Base-by-base conservation (phyloP, 2,329 filamentous ascomycete genomes). In the Penicillium sclerotiorum region DNA sequence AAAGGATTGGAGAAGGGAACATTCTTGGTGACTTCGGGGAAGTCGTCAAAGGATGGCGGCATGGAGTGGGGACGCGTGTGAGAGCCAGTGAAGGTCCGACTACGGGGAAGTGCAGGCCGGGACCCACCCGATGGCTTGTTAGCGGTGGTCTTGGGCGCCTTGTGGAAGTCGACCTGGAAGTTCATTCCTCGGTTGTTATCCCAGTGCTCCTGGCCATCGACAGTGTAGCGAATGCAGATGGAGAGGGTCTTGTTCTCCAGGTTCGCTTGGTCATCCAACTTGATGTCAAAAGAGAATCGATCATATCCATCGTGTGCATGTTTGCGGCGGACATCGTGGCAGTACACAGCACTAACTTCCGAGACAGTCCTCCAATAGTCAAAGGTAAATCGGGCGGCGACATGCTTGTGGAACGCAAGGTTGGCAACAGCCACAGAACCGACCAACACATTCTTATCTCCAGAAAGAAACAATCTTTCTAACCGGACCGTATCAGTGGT, bases 301-400 rank as follows among this genome's bases (percentile, higher is more conserved):
- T 99, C 94, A 61, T 87, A 87, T 40, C 87, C 85, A 60, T 87
- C 80, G 18, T 82, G 75, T 11, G 59, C 51, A 35, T 87, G 83
- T 59, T 83, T 83, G 22, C 84, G 83, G 36, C 85, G 83, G 38
- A 93, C 82, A 72, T 94, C 89, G 54, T 89, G 83, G 68, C 86
- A 87, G 75, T 84, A 99, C 63, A 96, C 91, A n/a, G 90, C 93
- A 30, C 81, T 80, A 1, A 97, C 88, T 68, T 99, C 94, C 1
- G 94, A 99, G 0, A 92, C 95, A 0, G 94, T 99, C 80, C 95
- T 96, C 94, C 94, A 99, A 74, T 95, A 94, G 71, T 99, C 94
- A 39, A 96, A 81, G 0, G 94, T 99, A 71, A 99, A 99, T 43
- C 94, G 85, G 69, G 90, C 93, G n/a, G 88, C 85, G 46, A 99